Base-by-base conservation (phyloP, 2,329 filamentous ascomycete species). In the Apiospora marii region DNA sequence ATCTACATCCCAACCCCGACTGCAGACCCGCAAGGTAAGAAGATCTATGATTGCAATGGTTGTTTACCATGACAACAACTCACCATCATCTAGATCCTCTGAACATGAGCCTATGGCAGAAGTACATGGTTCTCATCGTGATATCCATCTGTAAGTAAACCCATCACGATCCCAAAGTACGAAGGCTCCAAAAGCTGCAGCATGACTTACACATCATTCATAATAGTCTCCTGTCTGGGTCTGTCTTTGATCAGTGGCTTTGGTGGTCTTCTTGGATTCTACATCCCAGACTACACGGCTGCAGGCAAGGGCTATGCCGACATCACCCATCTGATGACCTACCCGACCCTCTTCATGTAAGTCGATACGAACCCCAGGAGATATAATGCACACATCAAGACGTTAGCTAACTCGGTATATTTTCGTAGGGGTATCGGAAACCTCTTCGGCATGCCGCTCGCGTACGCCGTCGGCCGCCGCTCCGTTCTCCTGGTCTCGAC, bases 241-340 rank as follows among this genome's bases (percentile, higher is more conserved):
- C 76, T 85, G 16, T 77, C 80, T 1, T 76, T 85, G 12, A 82
- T 85, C 0, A 82, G 82, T 16, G 83, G 83, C 0, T 84, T 85
- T 46, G 83, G 84, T 22, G 83, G 83, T 3, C 78, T 85, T 1
- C 75, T 85, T 5, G 78, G 76, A 8, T 84, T 83, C 71, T 85
- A 84, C 72, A 83, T 85, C 12, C 82, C 82, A 8, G 76, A 76
- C 1, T 85, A 85, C 73, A 73, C 76, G 3, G 79, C 79, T 1
- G 77, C 73, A 6, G 83, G 83, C 8, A 82, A 83, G 34, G 77
- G 76, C 3, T 82, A 83, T 37, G 80, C 79, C 27, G 82, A 84
- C 72, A 85, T 85, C 34, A 83, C 82, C 1, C 78, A 78, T 43
- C 75, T 84, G 51, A 82, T 82, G 80, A 81, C 79, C 6, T 81